Percentiles rank a stretch among this genome's conserved stretches.
These are phyloP conservation scores for Candida ficus DNA, from an alignment of 805 yeast species.

Conservation along the genomic window DNA sequence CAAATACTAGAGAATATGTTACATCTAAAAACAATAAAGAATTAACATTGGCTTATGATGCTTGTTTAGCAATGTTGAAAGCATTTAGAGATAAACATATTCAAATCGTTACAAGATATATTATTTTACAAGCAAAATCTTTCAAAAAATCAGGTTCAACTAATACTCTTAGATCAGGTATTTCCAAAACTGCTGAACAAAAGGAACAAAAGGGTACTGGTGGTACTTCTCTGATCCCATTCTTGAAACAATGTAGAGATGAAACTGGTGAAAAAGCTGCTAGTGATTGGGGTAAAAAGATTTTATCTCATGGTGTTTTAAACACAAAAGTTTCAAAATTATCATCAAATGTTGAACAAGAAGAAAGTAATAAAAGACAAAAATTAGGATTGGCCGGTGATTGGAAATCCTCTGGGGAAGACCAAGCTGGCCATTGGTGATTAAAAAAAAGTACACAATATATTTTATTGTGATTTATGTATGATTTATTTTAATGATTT, in stretches of 20 bases:
- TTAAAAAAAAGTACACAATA: neutral
- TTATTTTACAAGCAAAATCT: slow-evolving; percentile 71
- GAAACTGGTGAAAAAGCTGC: slow-evolving; percentile 95
- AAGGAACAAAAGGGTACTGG: slow-evolving; percentile 81
- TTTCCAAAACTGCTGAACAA: slow-evolving; percentile 42
- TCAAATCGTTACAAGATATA: slow-evolving; percentile 85
- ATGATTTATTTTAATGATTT: too few species aligned
- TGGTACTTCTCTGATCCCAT: slow-evolving; percentile 87
- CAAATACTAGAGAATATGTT: slow-evolving; percentile 65
- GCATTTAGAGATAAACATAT: slow-evolving; percentile 89
- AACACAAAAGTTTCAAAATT: slow-evolving; percentile 17
- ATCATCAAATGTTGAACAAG: neutral
- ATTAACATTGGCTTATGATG: slow-evolving; percentile 72
- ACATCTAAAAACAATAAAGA: slow-evolving; percentile 43
- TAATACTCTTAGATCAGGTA: slow-evolving; percentile 60
- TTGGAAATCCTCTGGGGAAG: slow-evolving; percentile 25
- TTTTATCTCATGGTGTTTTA: slow-evolving; percentile 48
- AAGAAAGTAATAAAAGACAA: slow-evolving; percentile 18
- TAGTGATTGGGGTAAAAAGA: slow-evolving; percentile 82
- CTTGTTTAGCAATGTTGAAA: slow-evolving; percentile 83
- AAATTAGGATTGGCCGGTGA: slow-evolving; percentile 30
- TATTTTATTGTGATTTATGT: too few species aligned
- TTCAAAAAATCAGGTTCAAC: slow-evolving; percentile 46
- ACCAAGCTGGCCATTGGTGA: slow-evolving; percentile 31
- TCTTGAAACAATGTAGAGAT: slow-evolving; percentile 91